Percentiles rank a stretch among this genome's conserved stretches.
These are phyloP conservation scores for Pisolithus microcarpus DNA, from an alignment of 768 basidiomycete genomes.

Conservation along the genomic window DNA sequence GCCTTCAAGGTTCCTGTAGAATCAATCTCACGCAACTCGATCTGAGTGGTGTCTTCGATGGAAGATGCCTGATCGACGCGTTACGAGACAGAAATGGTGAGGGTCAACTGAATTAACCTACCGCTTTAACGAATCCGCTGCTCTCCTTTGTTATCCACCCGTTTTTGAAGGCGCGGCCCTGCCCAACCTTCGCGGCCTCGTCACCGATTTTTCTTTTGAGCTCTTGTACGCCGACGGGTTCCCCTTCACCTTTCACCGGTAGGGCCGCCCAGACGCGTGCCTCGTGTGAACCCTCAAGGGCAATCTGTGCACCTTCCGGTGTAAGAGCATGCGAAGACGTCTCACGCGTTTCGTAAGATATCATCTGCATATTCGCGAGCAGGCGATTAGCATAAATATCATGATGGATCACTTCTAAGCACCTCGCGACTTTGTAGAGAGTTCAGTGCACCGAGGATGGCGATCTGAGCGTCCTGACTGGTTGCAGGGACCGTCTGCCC, in stretches of 20 bases:
- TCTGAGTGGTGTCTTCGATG: constrained; percentile 69
- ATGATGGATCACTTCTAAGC: constrained; percentile 5
- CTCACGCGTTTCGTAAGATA: constrained; percentile 74
- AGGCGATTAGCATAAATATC: constrained; percentile 7
- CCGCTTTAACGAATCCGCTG: constrained; percentile 77
- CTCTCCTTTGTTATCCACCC: constrained; percentile 95
- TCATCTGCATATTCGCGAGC: constrained; percentile 51
- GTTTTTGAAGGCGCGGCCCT: constrained; percentile 93
- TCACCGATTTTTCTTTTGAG: constrained; percentile 76
- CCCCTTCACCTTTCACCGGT: constrained; percentile 61
- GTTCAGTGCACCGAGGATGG: constrained; percentile 85
- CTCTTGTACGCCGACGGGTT: constrained; percentile 57
- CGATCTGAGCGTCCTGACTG: constrained; percentile 72
- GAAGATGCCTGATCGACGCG: constrained; percentile 41
- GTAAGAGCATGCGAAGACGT: constrained; percentile 67
- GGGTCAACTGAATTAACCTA: constrained; percentile 33
- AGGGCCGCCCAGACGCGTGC: constrained; percentile 88
- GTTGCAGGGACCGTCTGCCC: constrained; percentile 50
- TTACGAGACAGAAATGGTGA: constrained; percentile 1
- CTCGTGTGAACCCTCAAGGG: constrained; percentile 84
- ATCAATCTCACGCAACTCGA: constrained; percentile 67
- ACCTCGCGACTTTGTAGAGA: constrained; percentile 84
- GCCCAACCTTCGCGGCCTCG: constrained; percentile 87
- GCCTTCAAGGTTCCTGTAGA: constrained; percentile 62
- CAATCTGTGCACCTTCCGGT: constrained; percentile 75